Conservation (phyloP, 257 asterid genomes). For the Lycium barbarum region DNA sequence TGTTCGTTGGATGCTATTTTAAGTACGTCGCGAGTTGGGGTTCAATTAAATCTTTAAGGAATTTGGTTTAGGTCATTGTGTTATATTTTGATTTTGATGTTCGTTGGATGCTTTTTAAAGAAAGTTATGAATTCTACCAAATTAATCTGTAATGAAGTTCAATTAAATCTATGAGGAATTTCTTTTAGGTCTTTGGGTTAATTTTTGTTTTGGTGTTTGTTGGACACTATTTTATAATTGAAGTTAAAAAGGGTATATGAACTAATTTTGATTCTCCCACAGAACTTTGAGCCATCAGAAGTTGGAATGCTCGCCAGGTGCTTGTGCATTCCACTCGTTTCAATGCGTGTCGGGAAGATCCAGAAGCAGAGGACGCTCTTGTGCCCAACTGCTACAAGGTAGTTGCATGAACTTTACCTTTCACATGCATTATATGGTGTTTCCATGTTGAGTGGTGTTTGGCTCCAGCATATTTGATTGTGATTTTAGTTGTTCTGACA, state of each 20-base stretch:
- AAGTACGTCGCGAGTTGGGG: too few species aligned
- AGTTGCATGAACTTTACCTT: constrained; percentile 34
- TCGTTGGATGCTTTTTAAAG: too few species aligned
- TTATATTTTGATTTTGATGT: too few species aligned
- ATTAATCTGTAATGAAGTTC: too few species aligned
- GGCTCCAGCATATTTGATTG: neutral
- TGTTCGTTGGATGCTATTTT: too few species aligned
- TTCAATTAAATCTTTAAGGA: too few species aligned
- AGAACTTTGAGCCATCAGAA: constrained; percentile 93
- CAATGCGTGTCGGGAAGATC: constrained; percentile 90
- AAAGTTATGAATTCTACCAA: too few species aligned
- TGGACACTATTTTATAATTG: neutral
- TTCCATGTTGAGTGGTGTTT: neutral
- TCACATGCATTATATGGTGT: neutral
- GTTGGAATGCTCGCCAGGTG: constrained; percentile 91
- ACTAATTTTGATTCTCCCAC: constrained; percentile 22
- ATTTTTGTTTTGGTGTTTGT: neutral
- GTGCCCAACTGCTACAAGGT: constrained; percentile 86
- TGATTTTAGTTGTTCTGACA: neutral
- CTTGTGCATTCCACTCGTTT: constrained; percentile 88
- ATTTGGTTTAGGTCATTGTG: too few species aligned
- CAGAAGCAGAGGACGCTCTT: constrained; percentile 67
- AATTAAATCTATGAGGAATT: too few species aligned
- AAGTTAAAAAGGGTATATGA: neutral
- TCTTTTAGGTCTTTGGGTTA: neutral